Percentiles rank a stretch among this genome's conserved stretches.
Conservation (phyloP, 163 green algal species). For the Volvox carteri region DNA sequence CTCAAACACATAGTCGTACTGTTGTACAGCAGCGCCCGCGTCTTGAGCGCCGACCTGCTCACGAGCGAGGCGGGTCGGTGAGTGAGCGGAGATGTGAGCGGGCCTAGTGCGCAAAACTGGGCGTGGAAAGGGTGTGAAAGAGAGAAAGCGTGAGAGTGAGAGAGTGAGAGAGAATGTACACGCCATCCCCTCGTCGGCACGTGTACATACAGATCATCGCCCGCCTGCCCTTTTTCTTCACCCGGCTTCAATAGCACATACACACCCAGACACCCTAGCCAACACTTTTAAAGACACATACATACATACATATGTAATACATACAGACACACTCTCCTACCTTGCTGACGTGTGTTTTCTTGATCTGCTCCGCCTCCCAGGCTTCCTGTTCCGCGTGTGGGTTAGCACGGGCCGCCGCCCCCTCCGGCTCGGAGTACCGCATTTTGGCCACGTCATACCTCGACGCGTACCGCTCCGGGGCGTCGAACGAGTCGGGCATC, state of each 20-base stretch:
- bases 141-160: too few species aligned
- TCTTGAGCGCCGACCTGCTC: slow-evolving; percentile 53
- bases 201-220: too few species aligned
- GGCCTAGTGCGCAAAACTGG: background rate
- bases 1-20: slow-evolving; percentile 96
- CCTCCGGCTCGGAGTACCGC: slow-evolving; percentile 81
- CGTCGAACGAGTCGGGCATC: slow-evolving; percentile 87
- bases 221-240: too few species aligned
- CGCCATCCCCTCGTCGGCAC: too few species aligned
- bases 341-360: slow-evolving; percentile 60
- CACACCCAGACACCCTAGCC: background rate
- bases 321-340: background rate
- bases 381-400: slow-evolving; percentile 83
- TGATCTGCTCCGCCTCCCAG: slow-evolving; percentile 94
- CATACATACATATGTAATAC: too few species aligned
- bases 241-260: background rate
- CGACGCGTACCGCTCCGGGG: slow-evolving; percentile 46
- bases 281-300: too few species aligned
- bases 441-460: slow-evolving; percentile 61
- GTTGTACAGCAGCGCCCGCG: slow-evolving; percentile 39
- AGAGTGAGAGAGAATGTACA: too few species aligned
- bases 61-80: background rate
- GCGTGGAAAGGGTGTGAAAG: too few species aligned
- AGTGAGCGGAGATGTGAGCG: background rate
- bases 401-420: slow-evolving; percentile 65